These are phyloP conservation scores for Pseudopithomyces maydicus DNA, from an alignment of 2,329 filamentous ascomycete genomes.

Conservation along the genomic window DNA sequence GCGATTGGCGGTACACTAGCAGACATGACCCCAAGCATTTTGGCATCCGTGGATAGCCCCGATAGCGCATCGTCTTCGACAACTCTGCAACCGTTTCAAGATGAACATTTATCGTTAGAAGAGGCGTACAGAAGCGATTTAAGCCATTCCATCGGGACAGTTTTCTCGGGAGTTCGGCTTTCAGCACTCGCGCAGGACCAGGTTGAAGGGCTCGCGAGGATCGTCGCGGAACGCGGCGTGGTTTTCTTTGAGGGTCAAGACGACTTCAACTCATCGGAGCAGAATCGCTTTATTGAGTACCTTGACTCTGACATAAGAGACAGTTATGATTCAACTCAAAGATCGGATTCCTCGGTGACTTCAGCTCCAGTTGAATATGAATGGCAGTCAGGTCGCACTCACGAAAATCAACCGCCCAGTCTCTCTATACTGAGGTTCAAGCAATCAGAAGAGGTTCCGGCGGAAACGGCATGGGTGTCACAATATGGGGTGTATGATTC, in stretches of 20 bases:
- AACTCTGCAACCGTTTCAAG: slow-evolving; percentile 50
- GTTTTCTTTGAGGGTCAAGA: slow-evolving; percentile 54
- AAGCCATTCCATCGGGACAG: slow-evolving; percentile 25
- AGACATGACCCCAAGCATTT: too few species aligned
- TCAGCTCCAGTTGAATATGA: slow-evolving; percentile 4
- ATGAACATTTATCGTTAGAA: slow-evolving; percentile 32
- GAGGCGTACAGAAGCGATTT: slow-evolving; percentile 10
- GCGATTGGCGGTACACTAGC: too few species aligned
- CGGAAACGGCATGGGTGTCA: slow-evolving; percentile 10
- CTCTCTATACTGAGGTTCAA: slow-evolving; percentile 8
- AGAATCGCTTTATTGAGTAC: slow-evolving; percentile 8
- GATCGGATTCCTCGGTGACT: too few species aligned
- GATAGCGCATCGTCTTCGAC: slow-evolving; percentile 44
- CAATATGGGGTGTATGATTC: slow-evolving; percentile 20
- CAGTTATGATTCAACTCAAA: neutral
- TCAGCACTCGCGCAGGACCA: slow-evolving; percentile 46
- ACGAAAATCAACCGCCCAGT: slow-evolving; percentile 8
- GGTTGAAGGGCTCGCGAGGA: slow-evolving; percentile 51
- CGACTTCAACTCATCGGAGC: slow-evolving; percentile 27
- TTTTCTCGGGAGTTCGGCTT: slow-evolving; percentile 45
- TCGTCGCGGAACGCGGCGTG: slow-evolving; percentile 41
- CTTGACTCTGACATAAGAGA: slow-evolving; percentile 24
- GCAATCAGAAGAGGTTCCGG: neutral
- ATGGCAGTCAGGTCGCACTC: slow-evolving; percentile 10
- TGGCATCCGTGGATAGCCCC: neutral